Percentiles rank a stretch among this genome's conserved stretches.
Evolutionary conservation across 1,284 basidiomycete genomes (phyloP).

Genomic region (Schizopora paradoxa): DNA sequence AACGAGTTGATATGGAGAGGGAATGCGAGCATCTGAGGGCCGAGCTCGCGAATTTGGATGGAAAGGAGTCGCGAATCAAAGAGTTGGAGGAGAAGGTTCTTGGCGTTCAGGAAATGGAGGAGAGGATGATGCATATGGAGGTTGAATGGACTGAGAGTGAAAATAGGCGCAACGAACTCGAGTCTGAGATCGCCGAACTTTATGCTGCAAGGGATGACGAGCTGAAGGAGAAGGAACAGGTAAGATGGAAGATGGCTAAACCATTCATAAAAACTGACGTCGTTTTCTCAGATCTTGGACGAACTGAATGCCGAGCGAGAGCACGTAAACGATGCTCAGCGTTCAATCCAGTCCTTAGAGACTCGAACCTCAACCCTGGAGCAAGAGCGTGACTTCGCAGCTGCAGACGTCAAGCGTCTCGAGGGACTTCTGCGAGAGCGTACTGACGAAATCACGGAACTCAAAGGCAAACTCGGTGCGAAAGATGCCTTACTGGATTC

Average conservation of each 20-base stretch:
- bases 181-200: conserved; percentile 46
- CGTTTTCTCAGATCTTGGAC: conserved; percentile 39
- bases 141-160: conserved; percentile 50
- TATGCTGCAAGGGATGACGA: conserved; percentile 44
- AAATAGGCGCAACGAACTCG: conserved; percentile 47
- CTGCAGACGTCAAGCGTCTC: conserved; percentile 47
- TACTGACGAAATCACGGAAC: conserved; percentile 42
- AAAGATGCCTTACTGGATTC: conserved; percentile 44
- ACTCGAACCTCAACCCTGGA: conserved; percentile 46
- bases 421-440: conserved; percentile 51
- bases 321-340: conserved; percentile 23
- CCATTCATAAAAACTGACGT: conserved; percentile 7
- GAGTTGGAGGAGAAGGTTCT: conserved; percentile 38
- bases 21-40: conserved; percentile 59
- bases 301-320: conserved; percentile 22
- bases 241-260: conserved; percentile 29
- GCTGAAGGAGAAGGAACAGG: conserved; percentile 52
- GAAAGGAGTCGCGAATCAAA: conserved; percentile 17
- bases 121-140: conserved; percentile 41
- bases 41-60: conserved; percentile 40
- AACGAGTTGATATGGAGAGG: conserved; percentile 54
- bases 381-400: conserved; percentile 49
- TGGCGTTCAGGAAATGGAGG: conserved; percentile 34
- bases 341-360: conserved; percentile 15
- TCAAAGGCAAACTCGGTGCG: conserved; percentile 35